Evolutionary conservation across 352 stramenopile genomes (phyloP).

Genomic region (Phytophthora podocarpi): DNA sequence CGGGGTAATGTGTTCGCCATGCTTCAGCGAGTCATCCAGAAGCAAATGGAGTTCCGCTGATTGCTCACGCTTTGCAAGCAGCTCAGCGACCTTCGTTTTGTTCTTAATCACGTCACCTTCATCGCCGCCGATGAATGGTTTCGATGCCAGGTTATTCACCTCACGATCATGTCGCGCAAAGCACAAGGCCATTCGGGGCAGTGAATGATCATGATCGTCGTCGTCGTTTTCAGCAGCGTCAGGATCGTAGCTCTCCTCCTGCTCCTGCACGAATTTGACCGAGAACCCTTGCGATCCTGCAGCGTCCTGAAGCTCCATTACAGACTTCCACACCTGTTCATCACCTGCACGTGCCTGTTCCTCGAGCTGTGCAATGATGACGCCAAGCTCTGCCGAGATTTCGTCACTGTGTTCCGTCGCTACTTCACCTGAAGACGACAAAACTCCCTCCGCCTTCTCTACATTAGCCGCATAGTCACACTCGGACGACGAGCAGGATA

Average conservation of each 20-base stretch:
- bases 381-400: conserved; percentile 11
- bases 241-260: conserved; percentile 20
- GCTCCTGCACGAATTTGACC: conserved; percentile 45
- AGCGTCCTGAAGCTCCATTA: conserved; percentile 35
- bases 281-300: conserved; percentile 26
- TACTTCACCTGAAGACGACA: conserved; percentile 17
- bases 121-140: conserved; percentile 64
- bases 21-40: conserved; percentile 67
- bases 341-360: conserved; percentile 16
- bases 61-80: conserved; percentile 19
- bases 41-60: conserved; percentile 55
- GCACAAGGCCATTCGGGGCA: conserved; percentile 45
- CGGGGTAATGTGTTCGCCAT: conserved; percentile 13
- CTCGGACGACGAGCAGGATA: conserved; percentile 56
- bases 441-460: conserved; percentile 71
- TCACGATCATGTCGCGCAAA: conserved; percentile 65
- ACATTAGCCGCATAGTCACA: conserved; percentile 90
- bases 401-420: conserved; percentile 1
- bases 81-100: conserved; percentile 17
- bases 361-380: conserved; percentile 31
- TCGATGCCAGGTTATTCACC: conserved; percentile 73
- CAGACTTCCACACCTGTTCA: conserved; percentile 35
- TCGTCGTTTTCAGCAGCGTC: conserved; percentile 9
- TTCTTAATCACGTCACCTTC: conserved; percentile 58
- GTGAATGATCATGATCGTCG: not conserved